These are phyloP conservation scores for Cylindrotheca fusiformis DNA, from an alignment of 108 stramenopile genomes.

Conservation along the genomic window DNA sequence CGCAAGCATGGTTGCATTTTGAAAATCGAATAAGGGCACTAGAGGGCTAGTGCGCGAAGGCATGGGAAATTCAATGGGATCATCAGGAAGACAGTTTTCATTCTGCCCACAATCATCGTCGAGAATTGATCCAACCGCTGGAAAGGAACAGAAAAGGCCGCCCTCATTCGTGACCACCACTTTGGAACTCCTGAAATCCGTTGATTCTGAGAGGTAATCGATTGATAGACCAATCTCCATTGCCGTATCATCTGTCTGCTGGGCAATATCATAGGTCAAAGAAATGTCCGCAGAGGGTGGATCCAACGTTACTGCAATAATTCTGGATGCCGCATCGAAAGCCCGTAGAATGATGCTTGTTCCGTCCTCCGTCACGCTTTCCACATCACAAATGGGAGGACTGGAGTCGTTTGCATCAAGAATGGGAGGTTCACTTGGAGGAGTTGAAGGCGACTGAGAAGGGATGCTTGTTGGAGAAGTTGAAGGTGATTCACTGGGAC, in stretches of 20 bases:
- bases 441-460: not conserved
- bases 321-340: not conserved
- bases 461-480: not conserved
- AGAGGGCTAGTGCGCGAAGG: not conserved
- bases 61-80: not conserved
- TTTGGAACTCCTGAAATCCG: conserved; percentile 1
- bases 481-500: not conserved
- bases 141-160: not conserved
- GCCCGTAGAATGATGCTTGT: not conserved
- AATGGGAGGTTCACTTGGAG: not conserved
- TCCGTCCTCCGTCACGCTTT: not conserved
- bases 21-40: not conserved
- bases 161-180: not conserved
- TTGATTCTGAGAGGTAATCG: not conserved
- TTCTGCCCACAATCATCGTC: not conserved
- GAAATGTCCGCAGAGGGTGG: not conserved
- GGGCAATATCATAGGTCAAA: not conserved
- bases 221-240: not conserved
- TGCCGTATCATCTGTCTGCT: not conserved
- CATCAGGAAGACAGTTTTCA: not conserved
- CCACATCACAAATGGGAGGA: not conserved
- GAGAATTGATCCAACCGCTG: not conserved
- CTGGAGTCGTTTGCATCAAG: not conserved
- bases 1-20: not conserved
- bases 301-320: not conserved